Conservation (phyloP, 148 eudicot species). For the Rhododendron henanense region DNA sequence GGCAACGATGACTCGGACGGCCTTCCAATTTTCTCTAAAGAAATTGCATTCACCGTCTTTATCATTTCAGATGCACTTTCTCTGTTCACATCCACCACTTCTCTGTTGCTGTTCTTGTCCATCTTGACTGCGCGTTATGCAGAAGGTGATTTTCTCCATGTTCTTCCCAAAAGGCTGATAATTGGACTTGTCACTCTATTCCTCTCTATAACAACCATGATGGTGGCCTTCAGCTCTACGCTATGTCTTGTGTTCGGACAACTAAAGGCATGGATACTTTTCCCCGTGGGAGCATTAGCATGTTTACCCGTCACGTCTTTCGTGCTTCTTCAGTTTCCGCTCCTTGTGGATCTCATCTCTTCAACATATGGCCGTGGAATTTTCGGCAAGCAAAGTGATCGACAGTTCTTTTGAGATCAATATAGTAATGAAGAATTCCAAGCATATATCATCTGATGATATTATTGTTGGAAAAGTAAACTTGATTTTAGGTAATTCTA, state of each 20-base stretch:
- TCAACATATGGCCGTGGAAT: not conserved
- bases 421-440: not conserved
- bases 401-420: not conserved
- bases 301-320: not conserved
- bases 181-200: not conserved
- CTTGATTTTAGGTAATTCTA: too few relatives aligned
- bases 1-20: not conserved
- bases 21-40: not conserved
- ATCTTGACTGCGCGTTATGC: not conserved
- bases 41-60: not conserved
- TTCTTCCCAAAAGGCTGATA: not conserved
- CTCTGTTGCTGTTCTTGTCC: not conserved
- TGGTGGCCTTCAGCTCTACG: not conserved
- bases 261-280: not conserved
- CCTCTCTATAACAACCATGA: not conserved
- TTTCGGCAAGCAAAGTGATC: not conserved
- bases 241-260: not conserved
- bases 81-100: not conserved
- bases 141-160: not conserved
- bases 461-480: not conserved
- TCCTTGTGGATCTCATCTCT: not conserved
- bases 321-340: not conserved
- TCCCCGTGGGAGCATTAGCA: not conserved
- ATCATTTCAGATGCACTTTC: not conserved
- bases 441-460: not conserved